These are phyloP conservation scores for Boletus sp. DNA, from an alignment of 1,284 basidiomycete species.

Conservation along the genomic window DNA sequence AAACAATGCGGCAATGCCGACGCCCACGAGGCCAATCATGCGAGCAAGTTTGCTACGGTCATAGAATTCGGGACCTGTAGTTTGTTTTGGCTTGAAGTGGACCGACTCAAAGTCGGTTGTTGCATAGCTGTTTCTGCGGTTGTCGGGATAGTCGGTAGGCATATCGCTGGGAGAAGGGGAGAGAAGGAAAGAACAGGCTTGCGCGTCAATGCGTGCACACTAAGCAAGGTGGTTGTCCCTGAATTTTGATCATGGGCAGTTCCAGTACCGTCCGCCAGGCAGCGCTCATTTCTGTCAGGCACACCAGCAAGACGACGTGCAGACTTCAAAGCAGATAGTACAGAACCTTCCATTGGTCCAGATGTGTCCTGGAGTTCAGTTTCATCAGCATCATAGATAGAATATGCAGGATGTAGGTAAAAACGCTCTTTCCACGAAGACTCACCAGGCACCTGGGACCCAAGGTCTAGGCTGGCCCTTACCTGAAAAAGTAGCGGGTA, in stretches of 20 bases:
- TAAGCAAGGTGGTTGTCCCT: conserved; percentile 9
- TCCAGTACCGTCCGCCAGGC: neutral
- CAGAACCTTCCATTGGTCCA: no score
- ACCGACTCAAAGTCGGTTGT: conserved; percentile 25
- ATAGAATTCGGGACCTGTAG: conserved; percentile 29
- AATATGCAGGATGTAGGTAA: neutral
- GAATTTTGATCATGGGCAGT: conserved; percentile 5
- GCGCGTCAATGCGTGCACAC: neutral
- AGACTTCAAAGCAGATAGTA: neutral
- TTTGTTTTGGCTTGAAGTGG: conserved; percentile 22
- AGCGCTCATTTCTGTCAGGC: conserved; percentile 1
- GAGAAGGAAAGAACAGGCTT: neutral
- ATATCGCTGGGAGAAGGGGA: conserved; percentile 8
- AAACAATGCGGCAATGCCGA: conserved; percentile 21
- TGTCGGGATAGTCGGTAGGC: neutral
- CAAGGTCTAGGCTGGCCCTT: neutral
- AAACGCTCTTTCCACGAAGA: neutral
- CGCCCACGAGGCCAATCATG: conserved; percentile 24
- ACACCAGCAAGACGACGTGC: neutral
- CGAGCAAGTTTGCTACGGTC: conserved; percentile 29
- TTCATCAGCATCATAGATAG: neutral
- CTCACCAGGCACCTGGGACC: neutral
- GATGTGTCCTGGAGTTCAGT: neutral
- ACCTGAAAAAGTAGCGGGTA: neutral
- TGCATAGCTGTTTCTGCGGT: conserved; percentile 13